phyloP scores from a whole-genome alignment of 805 yeast species.

The Cyberlindnera lachancei region DNA sequence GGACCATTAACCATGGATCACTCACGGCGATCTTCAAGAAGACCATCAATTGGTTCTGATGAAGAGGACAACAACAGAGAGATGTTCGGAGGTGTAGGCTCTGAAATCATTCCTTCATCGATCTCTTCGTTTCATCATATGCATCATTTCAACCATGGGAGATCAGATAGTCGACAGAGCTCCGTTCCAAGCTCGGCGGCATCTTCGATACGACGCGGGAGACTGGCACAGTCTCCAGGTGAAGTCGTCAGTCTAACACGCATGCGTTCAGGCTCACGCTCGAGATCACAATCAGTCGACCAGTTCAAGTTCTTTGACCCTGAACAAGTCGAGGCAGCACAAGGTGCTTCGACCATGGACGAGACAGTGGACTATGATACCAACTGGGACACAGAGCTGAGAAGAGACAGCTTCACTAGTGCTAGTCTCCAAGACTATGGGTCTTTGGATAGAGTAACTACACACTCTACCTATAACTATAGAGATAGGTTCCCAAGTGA shows the following conservation, averaged over 20 bases:
- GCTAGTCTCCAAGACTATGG: conserved; percentile 18
- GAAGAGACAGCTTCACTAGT: conserved; percentile 28
- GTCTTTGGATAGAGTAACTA: conserved; percentile 16
- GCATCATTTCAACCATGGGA: conserved; percentile 30
- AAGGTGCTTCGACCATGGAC: conserved; percentile 75
- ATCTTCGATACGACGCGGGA: conserved; percentile 22
- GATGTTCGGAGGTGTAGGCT: conserved; percentile 71
- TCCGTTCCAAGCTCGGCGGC: conserved; percentile 20
- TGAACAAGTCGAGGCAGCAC: conserved; percentile 79
- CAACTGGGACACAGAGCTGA: conserved; percentile 57
- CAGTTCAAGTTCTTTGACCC: conserved; percentile 77
- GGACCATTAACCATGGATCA: too few relatives aligned
- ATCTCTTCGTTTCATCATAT: conserved; percentile 71
- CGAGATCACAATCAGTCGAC: conserved; percentile 27
- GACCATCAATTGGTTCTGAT: conserved; percentile 27
- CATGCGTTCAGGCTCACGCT: conserved; percentile 20
- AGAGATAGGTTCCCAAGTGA: conserved; percentile 33
- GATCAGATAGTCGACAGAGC: conserved; percentile 4
- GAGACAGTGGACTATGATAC: conserved; percentile 64
- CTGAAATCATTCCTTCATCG: conserved; percentile 70
- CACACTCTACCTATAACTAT: conserved; percentile 28
- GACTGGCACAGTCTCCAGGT: conserved; percentile 11
- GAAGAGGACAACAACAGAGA: conserved; percentile 55
- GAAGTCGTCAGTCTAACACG: conserved; percentile 17
- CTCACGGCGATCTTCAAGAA: conserved; percentile 14